Evolutionary conservation across 164 flowering plant species (phyloP), one percentile per base, ranked within the genome.

Genomic region (Liquidambar formosana): DNA sequence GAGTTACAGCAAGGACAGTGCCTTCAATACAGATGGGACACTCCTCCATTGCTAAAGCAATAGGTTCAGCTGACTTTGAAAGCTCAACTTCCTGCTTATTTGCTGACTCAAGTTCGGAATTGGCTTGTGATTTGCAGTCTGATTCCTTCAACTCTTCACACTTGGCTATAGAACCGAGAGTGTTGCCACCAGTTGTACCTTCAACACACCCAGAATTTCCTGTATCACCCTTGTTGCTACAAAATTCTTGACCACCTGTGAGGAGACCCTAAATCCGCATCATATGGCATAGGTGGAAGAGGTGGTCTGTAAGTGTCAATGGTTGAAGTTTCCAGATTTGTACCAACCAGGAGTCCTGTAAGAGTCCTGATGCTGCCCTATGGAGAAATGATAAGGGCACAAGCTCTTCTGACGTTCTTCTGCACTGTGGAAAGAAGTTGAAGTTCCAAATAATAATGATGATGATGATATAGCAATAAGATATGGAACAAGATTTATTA

Each of bases 21-120:
- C 87, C 87, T 74, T 83, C 87, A 49, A 83, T 74, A 74, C 87
- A 83, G 65, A 65, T 83, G 26, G 87, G 87, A 23, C 87, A 83
- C 26, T 82, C 85, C 76, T 79, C 84, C 26, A 74, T 81, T 10
- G 56, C 19, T n/a, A 63, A 57, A 38, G 65, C 64, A 61, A 65
- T 11, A 68, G 71, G 33, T 26, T 75, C 71, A 23, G 21, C 69
- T 10, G 76, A 67, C 71, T 78, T 75, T 45, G 79, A 67, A 52
- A 74, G 70, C 49, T 74, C 78, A 64, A 70, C 44, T 58, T 76
- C 79, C 8, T 54, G 14, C 53, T 73, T 70, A 69, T 80, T 79
- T 23, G 25, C 62, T 2, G 64, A 38, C 33, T 44, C 76, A 68
- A 72, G 25, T 25, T 77, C 73, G 27, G 58, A 38, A 51, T 73